Conservation (phyloP, 2,329 filamentous ascomycete genomes). For the Microthyrium microscopicum region DNA sequence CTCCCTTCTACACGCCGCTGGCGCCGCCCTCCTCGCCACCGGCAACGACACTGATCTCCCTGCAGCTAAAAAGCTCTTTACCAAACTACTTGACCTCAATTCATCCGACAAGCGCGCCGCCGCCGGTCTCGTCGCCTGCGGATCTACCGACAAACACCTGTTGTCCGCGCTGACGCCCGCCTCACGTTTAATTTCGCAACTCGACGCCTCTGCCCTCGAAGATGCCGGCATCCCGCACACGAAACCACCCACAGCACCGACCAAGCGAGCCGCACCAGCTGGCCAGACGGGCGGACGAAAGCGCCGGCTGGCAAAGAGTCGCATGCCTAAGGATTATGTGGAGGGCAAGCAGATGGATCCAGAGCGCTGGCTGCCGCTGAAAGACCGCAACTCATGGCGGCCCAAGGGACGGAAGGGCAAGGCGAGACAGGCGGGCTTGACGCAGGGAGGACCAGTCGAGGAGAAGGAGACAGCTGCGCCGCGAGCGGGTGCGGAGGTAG, state of each 20-base stretch:
- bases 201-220: constrained; percentile 48
- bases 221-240: constrained; percentile 38
- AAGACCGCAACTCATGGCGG: constrained; percentile 73
- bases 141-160: constrained; percentile 44
- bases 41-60: constrained; percentile 53
- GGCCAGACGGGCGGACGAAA: constrained; percentile 33
- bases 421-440: constrained; percentile 38
- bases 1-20: constrained; percentile 58
- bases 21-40: constrained; percentile 66
- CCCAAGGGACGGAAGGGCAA: constrained; percentile 88
- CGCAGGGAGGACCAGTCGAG: constrained; percentile 6
- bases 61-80: constrained; percentile 64
- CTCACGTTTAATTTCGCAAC: constrained; percentile 40
- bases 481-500: constrained; percentile 1
- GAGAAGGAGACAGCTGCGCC: constrained; percentile 1
- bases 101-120: constrained; percentile 51
- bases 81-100: constrained; percentile 48
- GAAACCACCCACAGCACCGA: constrained; percentile 20
- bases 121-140: constrained; percentile 74
- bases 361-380: constrained; percentile 83
- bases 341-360: constrained; percentile 68
- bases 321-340: constrained; percentile 58
- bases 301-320: constrained; percentile 41
- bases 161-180: constrained; percentile 44
- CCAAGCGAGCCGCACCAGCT: constrained; percentile 21